phyloP scores from a whole-genome alignment of 306 rosid species.

The Corylus avellana region DNA sequence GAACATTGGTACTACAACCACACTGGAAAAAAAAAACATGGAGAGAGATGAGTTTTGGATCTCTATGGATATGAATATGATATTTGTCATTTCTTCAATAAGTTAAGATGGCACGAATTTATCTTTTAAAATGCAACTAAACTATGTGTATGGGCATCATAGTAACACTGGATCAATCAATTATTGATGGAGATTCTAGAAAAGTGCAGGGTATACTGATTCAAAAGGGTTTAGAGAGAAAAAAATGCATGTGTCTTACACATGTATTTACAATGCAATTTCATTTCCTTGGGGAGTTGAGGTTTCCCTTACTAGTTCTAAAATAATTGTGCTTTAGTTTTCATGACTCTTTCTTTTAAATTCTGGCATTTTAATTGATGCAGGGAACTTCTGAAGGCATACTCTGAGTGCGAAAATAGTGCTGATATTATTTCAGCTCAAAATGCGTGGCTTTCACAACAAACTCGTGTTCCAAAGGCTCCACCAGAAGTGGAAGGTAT shows the following conservation, averaged over 20 bases:
- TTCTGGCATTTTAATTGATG: slow-evolving; percentile 11
- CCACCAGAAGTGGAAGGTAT: slow-evolving; percentile 61
- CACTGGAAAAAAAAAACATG: not conserved
- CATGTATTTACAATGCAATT: not conserved
- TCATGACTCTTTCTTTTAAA: slow-evolving; percentile 6
- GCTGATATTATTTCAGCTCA: slow-evolving; percentile 74
- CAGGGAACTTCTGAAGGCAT: slow-evolving; percentile 90
- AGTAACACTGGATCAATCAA: not conserved
- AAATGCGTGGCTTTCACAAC: slow-evolving; percentile 84
- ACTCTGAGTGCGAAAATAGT: slow-evolving; percentile 78
- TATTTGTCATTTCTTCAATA: not conserved
- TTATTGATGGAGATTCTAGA: not conserved
- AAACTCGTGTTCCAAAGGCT: slow-evolving; percentile 51
- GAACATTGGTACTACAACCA: not conserved
- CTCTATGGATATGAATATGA: not conserved
- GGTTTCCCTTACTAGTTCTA: slow-evolving; percentile 1
- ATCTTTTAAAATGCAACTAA: not conserved
- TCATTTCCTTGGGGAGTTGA: slow-evolving; percentile 10
- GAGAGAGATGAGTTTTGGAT: not conserved
- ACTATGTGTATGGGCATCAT: not conserved
- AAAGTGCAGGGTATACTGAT: not conserved
- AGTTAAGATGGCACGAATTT: not conserved
- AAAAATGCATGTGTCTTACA: slow-evolving; percentile 9
- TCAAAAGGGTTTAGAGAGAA: slow-evolving; percentile 16
- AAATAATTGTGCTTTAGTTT: not conserved